Evolutionary conservation across 768 basidiomycete species (phyloP), one percentile per base, ranked within the genome.

Genomic region (Phanerodontia chrysosporium): DNA sequence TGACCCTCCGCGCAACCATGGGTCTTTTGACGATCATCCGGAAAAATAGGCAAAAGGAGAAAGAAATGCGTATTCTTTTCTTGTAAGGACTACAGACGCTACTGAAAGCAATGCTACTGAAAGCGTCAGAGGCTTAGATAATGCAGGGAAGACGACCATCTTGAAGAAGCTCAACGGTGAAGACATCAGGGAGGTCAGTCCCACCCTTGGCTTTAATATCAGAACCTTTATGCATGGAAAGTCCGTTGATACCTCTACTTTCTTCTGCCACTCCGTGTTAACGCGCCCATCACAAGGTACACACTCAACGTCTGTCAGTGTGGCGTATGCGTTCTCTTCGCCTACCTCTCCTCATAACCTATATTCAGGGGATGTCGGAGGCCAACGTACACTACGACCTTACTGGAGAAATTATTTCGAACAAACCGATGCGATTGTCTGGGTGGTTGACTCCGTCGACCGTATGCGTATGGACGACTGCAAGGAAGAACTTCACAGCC

Each of bases 381-480:
- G 97, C 24, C 97, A 99, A 72, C 85, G 89, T 58, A 95, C 93
- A 0, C 85, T 99, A 53, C 83, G 97, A 29, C 96, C 97, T 7
- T 98, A 98, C 72, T 99, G 97, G 97, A 80, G 93, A 25, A 99
- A 98, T 73, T 98, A 98, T 75, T 98, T 98, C 65, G 97, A 99
- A 73, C 92, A 95, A 74, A 98, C 97, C 10, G 97, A 98, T 73
- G 96, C 91, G 7, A 79, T 99, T 45, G 94, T 98, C 32, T 99
- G 97, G 97, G 96, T 99, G 18, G 95, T 99, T 44, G 97, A 99
- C 76, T 96, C 95, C 0, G 83, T 89, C 36, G 96, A 98, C 75
- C 82, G 90, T 44, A 80, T 93, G 77, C 83, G 97, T 62, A 92
- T 97, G 82, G 74, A 78, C 51, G 95, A 98, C 71, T 98, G 96